Conservation (phyloP, 176 grass and related monocot species). For the Musa itinerans region DNA sequence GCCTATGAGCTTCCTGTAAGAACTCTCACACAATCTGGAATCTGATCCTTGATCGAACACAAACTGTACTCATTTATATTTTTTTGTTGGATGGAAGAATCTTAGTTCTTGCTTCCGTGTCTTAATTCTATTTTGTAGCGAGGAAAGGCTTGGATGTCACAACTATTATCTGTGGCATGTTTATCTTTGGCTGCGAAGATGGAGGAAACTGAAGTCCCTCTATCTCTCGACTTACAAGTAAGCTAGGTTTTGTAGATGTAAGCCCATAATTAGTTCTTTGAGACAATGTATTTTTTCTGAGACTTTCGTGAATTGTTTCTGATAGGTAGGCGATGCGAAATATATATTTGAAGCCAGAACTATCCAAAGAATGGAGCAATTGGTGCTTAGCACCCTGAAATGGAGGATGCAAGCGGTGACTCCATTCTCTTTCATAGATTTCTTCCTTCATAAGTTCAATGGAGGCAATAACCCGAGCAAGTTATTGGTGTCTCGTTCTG, state of each 20-base stretch:
- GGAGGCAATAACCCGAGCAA: conserved; percentile 41
- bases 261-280: conserved; percentile 11
- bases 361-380: conserved; percentile 88
- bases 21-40: neutral
- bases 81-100: neutral
- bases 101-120: neutral
- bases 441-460: conserved; percentile 80
- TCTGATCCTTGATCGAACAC: neutral
- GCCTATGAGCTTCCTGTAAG: conserved; percentile 80
- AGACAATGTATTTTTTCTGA: conserved; percentile 9
- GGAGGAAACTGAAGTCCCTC: conserved; percentile 77
- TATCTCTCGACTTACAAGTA: conserved; percentile 70
- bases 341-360: conserved; percentile 67
- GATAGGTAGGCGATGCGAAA: conserved; percentile 44
- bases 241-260: conserved; percentile 19
- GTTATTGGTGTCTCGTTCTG: conserved; percentile 42
- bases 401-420: conserved; percentile 88
- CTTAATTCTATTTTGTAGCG: conserved; percentile 26
- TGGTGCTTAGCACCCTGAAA: conserved; percentile 64
- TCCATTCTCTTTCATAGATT: conserved; percentile 84
- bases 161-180: conserved; percentile 80
- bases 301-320: conserved; percentile 12
- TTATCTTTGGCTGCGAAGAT: conserved; percentile 90
- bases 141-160: conserved; percentile 61
- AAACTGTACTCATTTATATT: conserved; percentile 1